Evolutionary conservation across 1,284 basidiomycete genomes (phyloP).

Genomic region (Apiotrichum porosum): DNA sequence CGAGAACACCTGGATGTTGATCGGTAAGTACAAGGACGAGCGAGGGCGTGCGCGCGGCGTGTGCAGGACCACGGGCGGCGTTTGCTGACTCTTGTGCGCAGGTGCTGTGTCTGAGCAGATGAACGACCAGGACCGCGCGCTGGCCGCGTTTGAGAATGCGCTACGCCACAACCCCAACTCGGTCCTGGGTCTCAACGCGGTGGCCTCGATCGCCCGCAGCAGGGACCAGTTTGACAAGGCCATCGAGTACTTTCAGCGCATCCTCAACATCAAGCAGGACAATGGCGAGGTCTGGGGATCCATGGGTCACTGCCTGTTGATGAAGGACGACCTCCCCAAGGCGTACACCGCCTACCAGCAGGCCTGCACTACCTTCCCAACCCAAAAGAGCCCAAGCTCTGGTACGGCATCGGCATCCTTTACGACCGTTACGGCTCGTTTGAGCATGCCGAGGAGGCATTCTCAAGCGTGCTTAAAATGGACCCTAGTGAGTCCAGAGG

Average conservation of each 20-base stretch:
- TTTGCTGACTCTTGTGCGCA: constrained; percentile 35
- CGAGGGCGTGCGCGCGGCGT: background rate
- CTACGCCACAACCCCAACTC: constrained; percentile 87
- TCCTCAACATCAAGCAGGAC: constrained; percentile 79
- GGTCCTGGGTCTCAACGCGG: constrained; percentile 78
- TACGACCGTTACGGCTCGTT: constrained; percentile 98
- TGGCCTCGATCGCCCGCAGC: constrained; percentile 62
- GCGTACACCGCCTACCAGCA: constrained; percentile 99
- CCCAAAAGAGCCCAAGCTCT: constrained; percentile 97
- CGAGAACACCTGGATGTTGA: constrained; percentile 87
- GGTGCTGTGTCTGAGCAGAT: constrained; percentile 86
- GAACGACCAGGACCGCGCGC: constrained; percentile 80
- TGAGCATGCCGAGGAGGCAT: constrained; percentile 98
- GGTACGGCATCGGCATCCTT: constrained; percentile 98
- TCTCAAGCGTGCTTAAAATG: constrained; percentile 92
- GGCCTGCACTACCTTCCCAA: constrained; percentile 93
- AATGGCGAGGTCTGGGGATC: constrained; percentile 95
- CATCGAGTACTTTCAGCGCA: constrained; percentile 90
- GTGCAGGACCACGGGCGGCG: no score
- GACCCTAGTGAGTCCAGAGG: constrained; percentile 83
- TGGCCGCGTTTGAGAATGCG: constrained; percentile 84
- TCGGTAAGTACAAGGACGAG: constrained; percentile 56
- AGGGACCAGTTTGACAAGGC: constrained; percentile 57
- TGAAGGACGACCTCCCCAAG: constrained; percentile 98
- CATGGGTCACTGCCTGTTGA: constrained; percentile 92